Conservation (phyloP, 1,284 basidiomycete species). For the Schizophyllum amplum region DNA sequence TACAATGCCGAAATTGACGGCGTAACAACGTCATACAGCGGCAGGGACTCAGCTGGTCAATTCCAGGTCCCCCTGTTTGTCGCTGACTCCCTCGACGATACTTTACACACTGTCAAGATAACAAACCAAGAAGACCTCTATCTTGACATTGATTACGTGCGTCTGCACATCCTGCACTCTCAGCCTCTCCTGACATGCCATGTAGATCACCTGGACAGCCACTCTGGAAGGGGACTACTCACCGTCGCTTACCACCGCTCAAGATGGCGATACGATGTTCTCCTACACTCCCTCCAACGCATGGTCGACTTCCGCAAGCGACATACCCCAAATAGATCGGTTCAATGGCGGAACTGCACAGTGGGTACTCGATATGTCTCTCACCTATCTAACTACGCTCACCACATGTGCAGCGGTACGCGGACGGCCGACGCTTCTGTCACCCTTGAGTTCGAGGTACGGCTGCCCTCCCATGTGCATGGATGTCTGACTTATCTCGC, state of each 20-base stretch:
- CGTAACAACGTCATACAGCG: not conserved
- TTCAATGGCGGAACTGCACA: not conserved
- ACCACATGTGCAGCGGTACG: slow-evolving; percentile 9
- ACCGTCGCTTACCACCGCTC: not conserved
- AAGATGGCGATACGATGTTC: not conserved
- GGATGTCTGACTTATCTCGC: not conserved
- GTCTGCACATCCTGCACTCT: not conserved
- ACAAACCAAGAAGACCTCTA: slow-evolving; percentile 19
- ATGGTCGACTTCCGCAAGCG: not conserved
- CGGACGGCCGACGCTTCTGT: slow-evolving; percentile 11
- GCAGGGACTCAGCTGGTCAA: slow-evolving; percentile 1
- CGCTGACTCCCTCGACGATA: slow-evolving; percentile 16
- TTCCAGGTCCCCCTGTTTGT: slow-evolving; percentile 24
- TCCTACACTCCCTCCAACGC: not conserved
- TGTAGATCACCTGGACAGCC: not conserved
- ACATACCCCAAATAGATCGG: not conserved
- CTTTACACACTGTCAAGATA: slow-evolving; percentile 16
- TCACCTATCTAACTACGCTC: not conserved
- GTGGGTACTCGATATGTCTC: not conserved
- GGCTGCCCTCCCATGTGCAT: not conserved
- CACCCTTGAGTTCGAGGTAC: slow-evolving; percentile 15
- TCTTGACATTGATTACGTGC: slow-evolving; percentile 24
- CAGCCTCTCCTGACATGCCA: not conserved
- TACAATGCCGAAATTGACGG: not conserved
- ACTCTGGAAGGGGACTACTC: not conserved